These are phyloP conservation scores for Hanseniaspora taiwanica DNA, from an alignment of 805 yeast genomes.

Conservation along the genomic window DNA sequence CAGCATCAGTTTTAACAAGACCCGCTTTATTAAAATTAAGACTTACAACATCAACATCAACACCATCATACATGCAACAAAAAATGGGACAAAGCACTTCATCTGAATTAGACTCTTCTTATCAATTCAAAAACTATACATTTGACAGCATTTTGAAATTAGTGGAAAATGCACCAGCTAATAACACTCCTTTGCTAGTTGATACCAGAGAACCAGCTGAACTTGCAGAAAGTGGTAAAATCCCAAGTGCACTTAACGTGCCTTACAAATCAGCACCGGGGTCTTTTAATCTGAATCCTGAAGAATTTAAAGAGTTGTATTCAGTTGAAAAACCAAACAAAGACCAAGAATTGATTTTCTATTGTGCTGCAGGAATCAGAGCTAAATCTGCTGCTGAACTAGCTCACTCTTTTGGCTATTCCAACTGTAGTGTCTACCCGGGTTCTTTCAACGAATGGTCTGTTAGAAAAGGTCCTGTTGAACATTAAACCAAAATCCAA, in stretches of 20 bases:
- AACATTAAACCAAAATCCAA: too few relatives aligned
- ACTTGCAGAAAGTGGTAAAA: slow-evolving; percentile 46
- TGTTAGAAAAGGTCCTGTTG: slow-evolving; percentile 9
- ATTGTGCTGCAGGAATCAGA: slow-evolving; percentile 89
- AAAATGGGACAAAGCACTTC: not conserved
- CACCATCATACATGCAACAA: not conserved
- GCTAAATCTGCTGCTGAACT: slow-evolving; percentile 82
- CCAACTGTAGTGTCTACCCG: slow-evolving; percentile 67
- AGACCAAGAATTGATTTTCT: slow-evolving; percentile 67
- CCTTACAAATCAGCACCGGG: slow-evolving; percentile 90
- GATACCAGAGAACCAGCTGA: slow-evolving; percentile 93
- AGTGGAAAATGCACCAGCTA: slow-evolving; percentile 19
- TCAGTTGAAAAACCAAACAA: slow-evolving; percentile 68
- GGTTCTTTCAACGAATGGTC: slow-evolving; percentile 89
- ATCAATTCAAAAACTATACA: slow-evolving; percentile 22
- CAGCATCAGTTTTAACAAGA: not conserved
- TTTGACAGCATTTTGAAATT: slow-evolving; percentile 40
- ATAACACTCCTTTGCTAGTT: slow-evolving; percentile 30
- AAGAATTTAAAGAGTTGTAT: slow-evolving; percentile 69
- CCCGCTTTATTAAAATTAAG: not conserved
- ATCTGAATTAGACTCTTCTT: not conserved
- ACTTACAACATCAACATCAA: not conserved
- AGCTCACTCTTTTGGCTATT: slow-evolving; percentile 82
- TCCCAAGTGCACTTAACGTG: slow-evolving; percentile 75
- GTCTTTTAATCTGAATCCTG: slow-evolving; percentile 66